phyloP scores from a whole-genome alignment of 2,329 filamentous ascomycete genomes.

The Verruconis gallopava region DNA sequence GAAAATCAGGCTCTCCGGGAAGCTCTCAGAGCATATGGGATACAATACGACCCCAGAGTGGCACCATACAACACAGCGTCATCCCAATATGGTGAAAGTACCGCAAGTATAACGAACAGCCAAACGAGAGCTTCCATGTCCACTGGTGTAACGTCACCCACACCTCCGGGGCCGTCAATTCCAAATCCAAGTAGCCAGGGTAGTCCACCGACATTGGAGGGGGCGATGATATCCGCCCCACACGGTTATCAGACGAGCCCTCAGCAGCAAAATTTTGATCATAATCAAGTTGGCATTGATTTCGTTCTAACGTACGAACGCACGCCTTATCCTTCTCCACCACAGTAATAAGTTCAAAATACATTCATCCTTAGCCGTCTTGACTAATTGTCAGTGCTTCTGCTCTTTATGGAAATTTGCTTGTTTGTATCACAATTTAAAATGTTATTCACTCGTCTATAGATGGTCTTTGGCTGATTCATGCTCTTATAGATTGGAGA shows the following conservation, averaged over 20 bases:
- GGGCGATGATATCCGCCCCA: background rate
- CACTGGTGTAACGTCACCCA: constrained; percentile 34
- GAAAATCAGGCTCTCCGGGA: constrained; percentile 69
- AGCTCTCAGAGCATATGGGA: constrained; percentile 45
- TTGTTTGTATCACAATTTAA: no score
- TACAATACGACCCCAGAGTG: constrained; percentile 38
- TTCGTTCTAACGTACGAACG: constrained; percentile 82
- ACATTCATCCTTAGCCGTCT: constrained; percentile 10
- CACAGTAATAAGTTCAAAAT: constrained; percentile 32
- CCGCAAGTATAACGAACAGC: constrained; percentile 47
- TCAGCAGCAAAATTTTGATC: constrained; percentile 42
- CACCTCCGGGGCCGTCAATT: constrained; percentile 13
- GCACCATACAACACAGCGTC: constrained; percentile 13
- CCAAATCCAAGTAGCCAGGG: background rate
- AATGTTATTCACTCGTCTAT: no score
- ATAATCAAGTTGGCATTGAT: constrained; percentile 75
- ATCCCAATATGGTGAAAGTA: constrained; percentile 30
- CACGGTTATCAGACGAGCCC: constrained; percentile 10
- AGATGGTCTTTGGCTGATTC: background rate
- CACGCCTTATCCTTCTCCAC: constrained; percentile 54
- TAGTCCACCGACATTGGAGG: background rate
- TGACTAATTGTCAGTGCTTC: constrained; percentile 20
- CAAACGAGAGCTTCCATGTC: constrained; percentile 38
- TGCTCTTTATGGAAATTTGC: no score
- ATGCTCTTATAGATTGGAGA: constrained; percentile 38